phyloP scores from a whole-genome alignment of 225 moss, liverwort and hornwort genomes.

The Sphagnum contortum region DNA sequence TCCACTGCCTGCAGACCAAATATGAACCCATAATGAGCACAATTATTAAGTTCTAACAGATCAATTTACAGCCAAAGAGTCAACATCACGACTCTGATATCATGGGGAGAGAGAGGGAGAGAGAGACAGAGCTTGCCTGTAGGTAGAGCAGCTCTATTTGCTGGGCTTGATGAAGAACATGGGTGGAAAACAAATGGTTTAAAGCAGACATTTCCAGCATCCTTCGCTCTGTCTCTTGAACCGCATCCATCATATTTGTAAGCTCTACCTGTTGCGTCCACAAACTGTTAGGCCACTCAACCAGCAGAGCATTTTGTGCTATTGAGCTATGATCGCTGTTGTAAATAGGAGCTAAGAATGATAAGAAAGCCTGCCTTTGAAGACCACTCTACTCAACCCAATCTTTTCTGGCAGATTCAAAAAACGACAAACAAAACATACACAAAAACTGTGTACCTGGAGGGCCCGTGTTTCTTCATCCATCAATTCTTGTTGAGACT shows the following conservation, averaged over 20 bases:
- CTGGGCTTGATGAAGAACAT: slow-evolving; percentile 92
- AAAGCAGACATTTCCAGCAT: slow-evolving; percentile 88
- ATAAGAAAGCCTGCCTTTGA: no score
- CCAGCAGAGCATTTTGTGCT: no score
- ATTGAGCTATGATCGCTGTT: no score
- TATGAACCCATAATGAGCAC: not conserved
- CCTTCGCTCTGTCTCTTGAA: slow-evolving; percentile 91
- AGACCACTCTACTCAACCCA: no score
- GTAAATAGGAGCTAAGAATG: no score
- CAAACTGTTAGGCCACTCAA: slow-evolving; percentile 1
- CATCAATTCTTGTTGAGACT: slow-evolving; percentile 62
- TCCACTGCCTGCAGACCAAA: slow-evolving; percentile 65
- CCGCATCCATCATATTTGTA: slow-evolving; percentile 70
- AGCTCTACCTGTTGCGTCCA: slow-evolving; percentile 69
- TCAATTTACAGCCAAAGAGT: not conserved
- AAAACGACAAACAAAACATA: slow-evolving; percentile 1
- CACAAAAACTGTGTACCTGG: slow-evolving; percentile 40
- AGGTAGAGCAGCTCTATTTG: slow-evolving; percentile 89
- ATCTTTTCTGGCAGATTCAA: not conserved
- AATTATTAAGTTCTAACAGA: slow-evolving; percentile 1
- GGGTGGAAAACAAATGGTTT: slow-evolving; percentile 83
- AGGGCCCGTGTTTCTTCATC: slow-evolving; percentile 77
- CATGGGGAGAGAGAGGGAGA: no score
- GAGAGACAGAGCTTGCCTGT: slow-evolving; percentile 32
- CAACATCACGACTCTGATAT: no score